Conservation (phyloP, 192 early-diverging fungal species). For the Umbelopsis ramanniana region DNA sequence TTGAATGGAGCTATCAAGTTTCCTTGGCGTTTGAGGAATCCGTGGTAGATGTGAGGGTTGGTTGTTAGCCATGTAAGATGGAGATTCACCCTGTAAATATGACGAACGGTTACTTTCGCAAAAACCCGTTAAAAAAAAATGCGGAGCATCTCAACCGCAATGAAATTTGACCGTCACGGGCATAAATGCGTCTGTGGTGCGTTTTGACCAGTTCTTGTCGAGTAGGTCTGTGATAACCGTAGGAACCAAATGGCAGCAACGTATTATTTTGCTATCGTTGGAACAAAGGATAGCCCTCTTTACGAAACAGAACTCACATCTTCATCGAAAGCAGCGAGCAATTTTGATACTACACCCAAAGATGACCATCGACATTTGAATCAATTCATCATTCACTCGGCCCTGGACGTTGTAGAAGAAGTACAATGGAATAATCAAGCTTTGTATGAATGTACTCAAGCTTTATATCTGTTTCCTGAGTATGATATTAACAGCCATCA, state of each 20-base stretch:
- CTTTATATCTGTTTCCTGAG: background rate
- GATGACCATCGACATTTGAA: conserved; percentile 89
- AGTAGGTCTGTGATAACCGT: too few relatives aligned
- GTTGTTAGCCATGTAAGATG: background rate
- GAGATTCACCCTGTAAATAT: background rate
- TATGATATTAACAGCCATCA: background rate
- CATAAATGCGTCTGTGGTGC: too few relatives aligned
- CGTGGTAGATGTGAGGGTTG: background rate
- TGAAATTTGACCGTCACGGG: conserved; percentile 4
- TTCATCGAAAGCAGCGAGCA: conserved; percentile 44
- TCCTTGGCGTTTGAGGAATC: background rate
- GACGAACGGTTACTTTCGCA: background rate
- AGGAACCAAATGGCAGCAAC: conserved; percentile 6
- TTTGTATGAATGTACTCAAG: conserved; percentile 56
- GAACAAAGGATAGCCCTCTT: conserved; percentile 92
- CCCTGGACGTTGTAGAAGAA: conserved; percentile 97
- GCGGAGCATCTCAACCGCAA: background rate
- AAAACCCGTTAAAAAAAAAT: background rate
- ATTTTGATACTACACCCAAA: conserved; percentile 49
- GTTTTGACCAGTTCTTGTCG: too few relatives aligned
- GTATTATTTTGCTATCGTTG: conserved; percentile 93
- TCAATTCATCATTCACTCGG: conserved; percentile 97
- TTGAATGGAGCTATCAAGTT: background rate
- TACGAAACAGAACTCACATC: conserved; percentile 91
- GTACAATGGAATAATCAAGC: conserved; percentile 85